These are phyloP conservation scores for Boletus speciosus DNA, from an alignment of 768 basidiomycete genomes.

Conservation along the genomic window DNA sequence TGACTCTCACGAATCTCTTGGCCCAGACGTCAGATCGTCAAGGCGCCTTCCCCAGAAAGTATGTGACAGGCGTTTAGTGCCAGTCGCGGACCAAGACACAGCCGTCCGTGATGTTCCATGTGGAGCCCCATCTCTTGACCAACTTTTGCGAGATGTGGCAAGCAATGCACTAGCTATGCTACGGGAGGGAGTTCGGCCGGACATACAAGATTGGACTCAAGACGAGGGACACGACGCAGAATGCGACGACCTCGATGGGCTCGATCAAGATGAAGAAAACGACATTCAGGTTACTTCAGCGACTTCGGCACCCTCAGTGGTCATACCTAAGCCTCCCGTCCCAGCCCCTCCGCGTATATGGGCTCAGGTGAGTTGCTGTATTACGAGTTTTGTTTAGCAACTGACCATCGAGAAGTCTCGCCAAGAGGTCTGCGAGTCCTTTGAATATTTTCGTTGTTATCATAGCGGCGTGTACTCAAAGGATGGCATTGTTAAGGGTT, in stretches of 20 bases:
- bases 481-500: conserved; percentile 63
- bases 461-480: conserved; percentile 76
- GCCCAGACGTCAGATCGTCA: conserved; percentile 13
- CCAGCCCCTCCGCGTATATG: conserved; percentile 38
- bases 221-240: conserved; percentile 20
- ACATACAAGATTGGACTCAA: conserved; percentile 25
- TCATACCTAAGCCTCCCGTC: conserved; percentile 23
- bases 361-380: conserved; percentile 37
- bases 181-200: conserved; percentile 3
- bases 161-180: conserved; percentile 11
- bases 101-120: neutral
- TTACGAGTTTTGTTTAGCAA: neutral
- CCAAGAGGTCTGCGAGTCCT: conserved; percentile 81
- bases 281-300: conserved; percentile 15
- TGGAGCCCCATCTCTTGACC: conserved; percentile 14
- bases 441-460: conserved; percentile 64
- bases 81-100: neutral
- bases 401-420: conserved; percentile 50
- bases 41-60: conserved; percentile 25
- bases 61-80: neutral
- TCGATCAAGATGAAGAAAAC: conserved; percentile 8
- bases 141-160: conserved; percentile 16
- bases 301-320: neutral
- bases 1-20: conserved; percentile 9
- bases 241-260: neutral